Evolutionary conservation across 495 filamentous ascomycete species (phyloP), one percentile per base, ranked within the genome.

Genomic region (Jackrogersella multiformis): DNA sequence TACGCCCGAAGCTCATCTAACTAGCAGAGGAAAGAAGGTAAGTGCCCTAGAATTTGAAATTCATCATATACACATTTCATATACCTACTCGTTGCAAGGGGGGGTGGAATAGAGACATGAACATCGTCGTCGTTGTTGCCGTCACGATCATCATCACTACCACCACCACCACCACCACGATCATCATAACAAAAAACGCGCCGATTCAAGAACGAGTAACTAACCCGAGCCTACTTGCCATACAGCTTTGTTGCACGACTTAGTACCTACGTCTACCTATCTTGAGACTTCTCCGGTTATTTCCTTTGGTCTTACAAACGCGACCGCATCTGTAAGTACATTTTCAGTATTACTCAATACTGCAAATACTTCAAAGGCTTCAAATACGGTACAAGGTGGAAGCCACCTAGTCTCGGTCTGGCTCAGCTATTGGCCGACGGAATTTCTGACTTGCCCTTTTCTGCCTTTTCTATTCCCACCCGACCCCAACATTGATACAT

Each of bases 381-480:
- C 39, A 45, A 23, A 18, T 51, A 34, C 21, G 26, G 15, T 48
- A 28, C 44, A 39, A 54, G 12, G 32, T 54, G 34, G 51, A 35
- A 54, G 51, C 51, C 51, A 54, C 51, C 51, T 54, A 54, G 51
- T 23, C 45, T 30, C 41, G 30, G 49, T 30, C 26, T 23, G 32
- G 49, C 38, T 42, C 39, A 36, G 61, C 58, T 24, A 73, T 73
- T 73, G 70, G 66, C 62, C 55, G 61, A 67, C 48, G 54, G 49
- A 55, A 60, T 57, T 42, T 28, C 38, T 56, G 30, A 56, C 53
- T 42, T 63, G 16, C 61, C 54, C 44, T 53, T 53, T 57, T 53
- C 54, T 58, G 53, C 54, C 44, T 53, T 53, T 57, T 53, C 54
- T 58, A 58, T 58, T 58, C 28, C 54, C 45, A 39, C 54, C 54